A percentile compares a stretch with the other conserved stretches of the same genome.
Evolutionary conservation across 768 basidiomycete genomes (phyloP).

Genomic region (Suillus subluteus): DNA sequence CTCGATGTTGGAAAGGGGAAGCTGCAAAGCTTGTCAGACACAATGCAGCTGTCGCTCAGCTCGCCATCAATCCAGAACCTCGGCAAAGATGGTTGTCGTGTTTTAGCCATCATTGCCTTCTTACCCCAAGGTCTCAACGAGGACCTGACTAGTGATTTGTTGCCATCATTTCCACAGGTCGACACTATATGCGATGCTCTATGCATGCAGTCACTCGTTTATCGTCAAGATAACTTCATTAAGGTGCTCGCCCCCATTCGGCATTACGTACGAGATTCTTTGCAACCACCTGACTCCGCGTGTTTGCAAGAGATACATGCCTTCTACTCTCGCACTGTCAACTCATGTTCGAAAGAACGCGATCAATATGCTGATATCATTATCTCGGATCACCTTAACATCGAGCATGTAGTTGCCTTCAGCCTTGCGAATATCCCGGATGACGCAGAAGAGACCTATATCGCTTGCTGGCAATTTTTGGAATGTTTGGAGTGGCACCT

Average conservation of each 20-base stretch:
- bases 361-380: too few relatives aligned
- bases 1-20: too few relatives aligned
- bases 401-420: neutral
- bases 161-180: neutral
- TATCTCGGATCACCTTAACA: neutral
- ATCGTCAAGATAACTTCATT: neutral
- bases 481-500: neutral
- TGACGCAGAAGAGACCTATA: neutral
- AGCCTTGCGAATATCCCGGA: too few relatives aligned
- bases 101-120: too few relatives aligned
- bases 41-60: too few relatives aligned
- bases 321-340: too few relatives aligned
- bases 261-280: neutral
- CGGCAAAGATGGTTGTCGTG: too few relatives aligned
- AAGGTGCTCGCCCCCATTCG: neutral
- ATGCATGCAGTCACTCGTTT: slow-evolving; percentile 1
- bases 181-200: neutral
- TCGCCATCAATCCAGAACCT: too few relatives aligned
- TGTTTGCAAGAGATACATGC: too few relatives aligned
- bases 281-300: neutral
- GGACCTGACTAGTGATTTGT: neutral
- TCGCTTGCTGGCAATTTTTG: neutral
- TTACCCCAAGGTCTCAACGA: too few relatives aligned
- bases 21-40: too few relatives aligned
- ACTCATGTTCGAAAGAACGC: too few relatives aligned